Percentiles rank a stretch among this genome's conserved stretches.
Conservation (phyloP, 345 rosid genomes). For the Arabis alpina region DNA sequence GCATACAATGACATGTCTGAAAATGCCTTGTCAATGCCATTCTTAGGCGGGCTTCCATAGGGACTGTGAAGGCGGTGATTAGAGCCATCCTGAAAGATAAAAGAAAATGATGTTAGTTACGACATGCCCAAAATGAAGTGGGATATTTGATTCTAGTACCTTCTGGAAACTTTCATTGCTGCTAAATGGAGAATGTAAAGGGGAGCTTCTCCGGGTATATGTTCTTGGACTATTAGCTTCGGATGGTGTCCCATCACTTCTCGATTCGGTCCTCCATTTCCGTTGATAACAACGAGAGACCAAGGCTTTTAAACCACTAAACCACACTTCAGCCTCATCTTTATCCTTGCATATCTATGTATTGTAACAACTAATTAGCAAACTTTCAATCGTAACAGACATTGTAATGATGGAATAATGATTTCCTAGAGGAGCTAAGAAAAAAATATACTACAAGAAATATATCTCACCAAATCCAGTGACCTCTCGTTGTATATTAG, state of each 20-base stretch:
- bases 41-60: constrained; percentile 90
- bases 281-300: constrained; percentile 48
- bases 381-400: constrained; percentile 15
- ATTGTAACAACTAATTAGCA: constrained; percentile 22
- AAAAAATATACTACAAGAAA: constrained; percentile 15
- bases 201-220: constrained; percentile 91
- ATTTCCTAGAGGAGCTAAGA: constrained; percentile 25
- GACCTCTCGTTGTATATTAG: constrained; percentile 93
- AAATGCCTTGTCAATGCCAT: constrained; percentile 82
- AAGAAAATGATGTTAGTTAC: constrained; percentile 15
- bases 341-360: constrained; percentile 71
- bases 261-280: constrained; percentile 51
- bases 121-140: constrained; percentile 24
- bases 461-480: constrained; percentile 79
- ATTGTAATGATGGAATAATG: constrained; percentile 3
- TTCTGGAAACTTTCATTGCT: constrained; percentile 88
- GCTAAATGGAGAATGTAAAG: constrained; percentile 70
- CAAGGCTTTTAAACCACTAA: constrained; percentile 61
- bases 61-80: constrained; percentile 87
- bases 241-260: constrained; percentile 57
- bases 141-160: constrained; percentile 51
- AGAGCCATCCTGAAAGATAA: constrained; percentile 64
- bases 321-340: constrained; percentile 78
- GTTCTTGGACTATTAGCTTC: constrained; percentile 85
- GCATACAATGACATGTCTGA: constrained; percentile 82